Base-by-base conservation (phyloP, 1,284 basidiomycete genomes). In the Boletus hoseneyae region DNA sequence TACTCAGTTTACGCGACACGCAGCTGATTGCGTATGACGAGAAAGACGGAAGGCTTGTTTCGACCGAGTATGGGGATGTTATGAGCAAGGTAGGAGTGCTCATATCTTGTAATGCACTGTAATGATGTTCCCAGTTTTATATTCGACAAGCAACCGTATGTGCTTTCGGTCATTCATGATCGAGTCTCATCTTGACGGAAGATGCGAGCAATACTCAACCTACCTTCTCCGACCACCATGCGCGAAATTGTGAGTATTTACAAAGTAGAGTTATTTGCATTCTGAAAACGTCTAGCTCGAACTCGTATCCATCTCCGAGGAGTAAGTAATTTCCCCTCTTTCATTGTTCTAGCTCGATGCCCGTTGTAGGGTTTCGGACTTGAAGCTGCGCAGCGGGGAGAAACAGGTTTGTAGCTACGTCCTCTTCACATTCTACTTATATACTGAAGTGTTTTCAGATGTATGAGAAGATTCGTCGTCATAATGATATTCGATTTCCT, bases 21-120 rank as follows among this genome's bases (percentile, higher is more conserved):
- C 71, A 84, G 45, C 69, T 95, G 21, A 74, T 94, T 13, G 66
- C 71, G n/a, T 66, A 69, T 27, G 59, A 56, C 2, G 64, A 69
- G 7, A 72, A 66, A 4, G 65, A 69, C 13, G 73, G 72, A 21
- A 66, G 60, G 16, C 64, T 91, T 32, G 63, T 60, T 16, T 79
- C 81, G 1, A 91, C 89, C 2, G 81, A 88, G 48, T 90, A 79
- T 55, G 88, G 88, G 0, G 87, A 90, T 57, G 82, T 90, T 52
- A 91, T 91, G 88, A 89, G 85, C 78, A 89, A 85, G 74, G 88
- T 85, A 47, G 37, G 72, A 55, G 35, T 40, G n/a, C 48, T 51
- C 23, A 13, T 39, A 12, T 29, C 41, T 39, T 23, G 45, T 50
- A 38, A 44, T 30, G 8, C 10, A 39, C 33, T 42, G 25, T 39